phyloP scores from a whole-genome alignment of 169 alveolate species.

The Plasmodium coatneyi region DNA sequence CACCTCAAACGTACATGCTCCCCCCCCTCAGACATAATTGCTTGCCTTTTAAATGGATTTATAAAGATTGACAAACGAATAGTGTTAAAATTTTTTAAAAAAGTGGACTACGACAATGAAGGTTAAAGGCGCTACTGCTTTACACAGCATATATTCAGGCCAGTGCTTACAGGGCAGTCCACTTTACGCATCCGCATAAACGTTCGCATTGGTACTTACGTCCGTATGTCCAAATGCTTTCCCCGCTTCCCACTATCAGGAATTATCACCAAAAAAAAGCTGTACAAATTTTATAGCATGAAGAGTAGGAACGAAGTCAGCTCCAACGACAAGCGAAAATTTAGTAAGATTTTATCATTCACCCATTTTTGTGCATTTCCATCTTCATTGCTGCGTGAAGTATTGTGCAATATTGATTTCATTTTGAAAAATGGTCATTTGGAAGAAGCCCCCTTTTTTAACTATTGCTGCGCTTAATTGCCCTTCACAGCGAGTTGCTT shows the following conservation, averaged over 20 bases:
- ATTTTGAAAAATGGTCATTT: not conserved
- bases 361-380: not conserved
- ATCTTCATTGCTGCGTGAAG: not conserved
- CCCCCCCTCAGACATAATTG: constrained; percentile 23
- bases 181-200: not conserved
- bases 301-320: constrained; percentile 16
- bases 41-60: constrained; percentile 43
- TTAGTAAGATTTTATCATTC: constrained; percentile 13
- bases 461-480: not conserved
- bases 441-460: not conserved
- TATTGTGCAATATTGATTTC: not conserved
- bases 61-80: constrained; percentile 46
- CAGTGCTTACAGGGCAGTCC: not conserved
- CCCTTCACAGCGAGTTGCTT: not conserved
- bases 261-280: constrained; percentile 35
- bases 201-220: not conserved
- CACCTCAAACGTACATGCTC: not conserved
- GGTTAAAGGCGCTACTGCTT: constrained; percentile 3
- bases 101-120: constrained; percentile 47
- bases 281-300: constrained; percentile 32
- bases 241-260: not conserved
- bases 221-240: not conserved
- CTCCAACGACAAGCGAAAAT: constrained; percentile 21
- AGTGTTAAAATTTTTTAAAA: constrained; percentile 34
- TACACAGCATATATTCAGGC: not conserved